Base-by-base conservation (phyloP, 2,329 filamentous ascomycete genomes). In the Drechslera avenae region DNA sequence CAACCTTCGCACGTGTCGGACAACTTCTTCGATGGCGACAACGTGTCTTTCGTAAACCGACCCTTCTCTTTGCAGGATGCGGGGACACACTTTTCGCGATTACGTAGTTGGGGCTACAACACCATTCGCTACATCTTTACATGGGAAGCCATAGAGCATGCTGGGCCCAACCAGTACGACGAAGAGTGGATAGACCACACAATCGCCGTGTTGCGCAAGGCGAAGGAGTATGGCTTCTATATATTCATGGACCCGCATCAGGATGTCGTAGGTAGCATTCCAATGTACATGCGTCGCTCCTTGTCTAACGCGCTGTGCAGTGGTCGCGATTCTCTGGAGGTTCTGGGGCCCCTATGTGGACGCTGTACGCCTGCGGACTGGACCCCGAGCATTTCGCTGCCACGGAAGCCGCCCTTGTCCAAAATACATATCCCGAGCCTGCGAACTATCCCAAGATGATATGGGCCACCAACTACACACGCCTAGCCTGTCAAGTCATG, bases 231-330 rank as follows among this genome's bases (percentile, higher is more conserved):
- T 78, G 90, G 90, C 21, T 97, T 99, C 73, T 96, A 95, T 68
- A 82, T 99, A 41, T 97, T 97, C 71, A 96, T 99, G 91, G 95
- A 99, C 64, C 93, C 95, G 16, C 94, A 99, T 73, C 94, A 99
- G 79, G 94, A 99, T 78, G 93, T 97, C 64, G 88, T 90, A 81
- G 59, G 86, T 83, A 54, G 46, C 12, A 37, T 35, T 47, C 23
- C 45, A 21, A 49, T 37, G 17, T 18, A 47, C 19, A 30, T 32
- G 32, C 32, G 16, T 36, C 18, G 18, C 35, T 13, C 4, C 36
- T 7, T 33, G 41, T 60, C 67, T 71, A 48, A 67, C 66, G 36
- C 58, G 28, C 52, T 39, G 53, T 31, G 5, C 60, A 89, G 86
- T 99, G 94, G 94, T 97, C 93, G 28, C 84, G 94, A 46, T 94